Evolutionary conservation across 192 early-diverging fungal species (phyloP).

Genomic region (Rhizophagus sp.): DNA sequence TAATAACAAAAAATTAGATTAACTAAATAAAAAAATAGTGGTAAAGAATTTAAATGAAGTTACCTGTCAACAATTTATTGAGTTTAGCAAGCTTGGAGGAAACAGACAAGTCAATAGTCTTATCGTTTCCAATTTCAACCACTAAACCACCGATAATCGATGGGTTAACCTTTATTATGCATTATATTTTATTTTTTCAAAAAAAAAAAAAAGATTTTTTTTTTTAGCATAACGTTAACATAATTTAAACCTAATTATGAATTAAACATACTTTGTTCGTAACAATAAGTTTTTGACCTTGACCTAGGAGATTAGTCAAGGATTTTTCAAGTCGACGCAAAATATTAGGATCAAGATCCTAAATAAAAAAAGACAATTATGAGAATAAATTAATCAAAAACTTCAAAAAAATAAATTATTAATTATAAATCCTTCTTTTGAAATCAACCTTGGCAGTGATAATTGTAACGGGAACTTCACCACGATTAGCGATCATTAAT

Average conservation of each 20-base stretch:
- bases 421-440: not conserved
- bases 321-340: constrained; percentile 71
- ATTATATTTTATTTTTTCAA: too few species aligned
- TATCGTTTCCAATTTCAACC: constrained; percentile 91
- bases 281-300: constrained; percentile 81
- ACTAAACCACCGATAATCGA: constrained; percentile 93
- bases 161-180: constrained; percentile 70
- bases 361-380: not conserved
- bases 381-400: constrained; percentile 19
- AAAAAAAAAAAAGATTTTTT: not conserved
- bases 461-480: constrained; percentile 84
- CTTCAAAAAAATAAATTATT: not conserved
- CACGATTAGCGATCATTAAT: constrained; percentile 88
- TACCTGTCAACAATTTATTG: constrained; percentile 85
- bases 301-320: constrained; percentile 74
- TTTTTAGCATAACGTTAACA: not conserved
- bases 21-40: not conserved
- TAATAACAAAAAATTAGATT: not conserved
- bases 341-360: constrained; percentile 78
- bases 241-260: not conserved
- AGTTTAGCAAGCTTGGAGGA: constrained; percentile 94
- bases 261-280: constrained; percentile 70
- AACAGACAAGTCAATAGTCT: constrained; percentile 97
- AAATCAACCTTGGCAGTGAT: constrained; percentile 80
- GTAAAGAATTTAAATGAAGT: too few species aligned